Percentiles rank a stretch among this genome's conserved stretches.
Evolutionary conservation across 2,329 filamentous ascomycete genomes (phyloP).

Genomic region (Colletotrichum euphorbiae): DNA sequence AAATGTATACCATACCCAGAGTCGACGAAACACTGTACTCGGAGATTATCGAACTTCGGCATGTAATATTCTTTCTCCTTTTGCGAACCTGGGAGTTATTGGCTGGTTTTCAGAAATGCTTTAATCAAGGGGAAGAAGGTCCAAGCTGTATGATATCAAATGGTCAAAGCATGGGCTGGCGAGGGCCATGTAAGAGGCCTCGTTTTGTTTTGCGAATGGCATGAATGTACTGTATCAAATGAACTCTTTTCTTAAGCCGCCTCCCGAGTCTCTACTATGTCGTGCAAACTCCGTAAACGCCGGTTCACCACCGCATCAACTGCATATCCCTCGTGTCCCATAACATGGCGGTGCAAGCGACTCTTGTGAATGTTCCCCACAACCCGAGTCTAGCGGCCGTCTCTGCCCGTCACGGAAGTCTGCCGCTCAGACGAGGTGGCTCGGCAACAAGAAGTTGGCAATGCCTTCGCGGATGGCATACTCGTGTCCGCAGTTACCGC

Average conservation of each 20-base stretch:
- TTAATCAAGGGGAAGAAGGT: slow-evolving; percentile 14
- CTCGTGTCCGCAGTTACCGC: slow-evolving; percentile 91
- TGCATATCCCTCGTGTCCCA: not conserved
- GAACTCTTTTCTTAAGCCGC: slow-evolving; percentile 21
- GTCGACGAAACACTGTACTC: not conserved
- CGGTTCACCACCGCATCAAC: slow-evolving; percentile 1
- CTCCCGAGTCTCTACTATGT: slow-evolving; percentile 12
- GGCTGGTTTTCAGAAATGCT: slow-evolving; percentile 36
- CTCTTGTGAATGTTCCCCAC: not conserved
- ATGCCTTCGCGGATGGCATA: slow-evolving; percentile 96
- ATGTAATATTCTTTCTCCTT: slow-evolving; percentile 25
- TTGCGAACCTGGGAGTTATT: slow-evolving; percentile 37
- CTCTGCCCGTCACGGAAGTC: not conserved
- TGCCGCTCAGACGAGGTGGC: slow-evolving; percentile 77
- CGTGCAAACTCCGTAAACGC: slow-evolving; percentile 36
- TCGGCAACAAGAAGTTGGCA: slow-evolving; percentile 93
- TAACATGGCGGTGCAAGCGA: not conserved
- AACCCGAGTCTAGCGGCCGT: not conserved
- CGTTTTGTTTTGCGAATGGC: slow-evolving; percentile 29
- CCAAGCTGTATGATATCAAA: slow-evolving; percentile 13
- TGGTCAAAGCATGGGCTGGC: slow-evolving; percentile 1
- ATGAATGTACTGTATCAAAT: slow-evolving; percentile 20
- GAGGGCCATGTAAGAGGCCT: not conserved
- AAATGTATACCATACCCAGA: slow-evolving; percentile 54
- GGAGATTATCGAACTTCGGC: not conserved